phyloP scores from a whole-genome alignment of 2,329 filamentous ascomycete genomes.

The Curvularia eragrostidis region DNA sequence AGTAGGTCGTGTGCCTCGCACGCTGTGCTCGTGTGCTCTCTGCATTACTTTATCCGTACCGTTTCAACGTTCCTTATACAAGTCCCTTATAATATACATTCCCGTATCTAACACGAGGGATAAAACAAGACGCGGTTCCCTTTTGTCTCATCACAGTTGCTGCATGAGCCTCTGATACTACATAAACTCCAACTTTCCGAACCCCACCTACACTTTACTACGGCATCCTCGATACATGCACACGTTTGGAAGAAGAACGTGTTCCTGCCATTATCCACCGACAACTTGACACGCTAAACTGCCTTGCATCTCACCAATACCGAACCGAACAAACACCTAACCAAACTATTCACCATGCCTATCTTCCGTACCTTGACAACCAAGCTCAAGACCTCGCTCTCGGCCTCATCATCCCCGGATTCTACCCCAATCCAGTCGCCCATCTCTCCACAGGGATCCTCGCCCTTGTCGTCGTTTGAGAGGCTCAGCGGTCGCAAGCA shows the following conservation, averaged over 20 bases:
- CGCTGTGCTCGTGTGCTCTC: not conserved
- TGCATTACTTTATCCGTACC: not conserved
- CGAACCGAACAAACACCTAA: not conserved
- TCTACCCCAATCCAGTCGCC: slow-evolving; percentile 23
- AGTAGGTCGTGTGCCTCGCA: not conserved
- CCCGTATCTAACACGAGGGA: not conserved
- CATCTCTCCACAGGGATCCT: slow-evolving; percentile 25
- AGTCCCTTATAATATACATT: not conserved
- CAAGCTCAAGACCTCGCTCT: slow-evolving; percentile 41
- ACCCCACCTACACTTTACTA: not conserved
- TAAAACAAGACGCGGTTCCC: not conserved
- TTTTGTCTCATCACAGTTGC: not conserved
- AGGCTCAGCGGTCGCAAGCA: slow-evolving; percentile 33
- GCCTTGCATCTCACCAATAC: not conserved
- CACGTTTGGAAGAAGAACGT: not conserved
- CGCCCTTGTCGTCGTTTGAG: slow-evolving; percentile 27
- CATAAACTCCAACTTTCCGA: not conserved
- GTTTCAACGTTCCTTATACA: not conserved
- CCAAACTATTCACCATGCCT: slow-evolving; percentile 30
- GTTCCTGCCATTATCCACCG: not conserved
- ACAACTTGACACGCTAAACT: slow-evolving; percentile 2
- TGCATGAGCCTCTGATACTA: not conserved
- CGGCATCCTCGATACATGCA: slow-evolving; percentile 10
- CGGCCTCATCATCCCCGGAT: slow-evolving; percentile 33
- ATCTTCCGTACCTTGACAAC: slow-evolving; percentile 39